Evolutionary conservation across 2,329 filamentous ascomycete species (phyloP), one percentile per base, ranked within the genome.

Genomic region (Huntiella bhutanensis): DNA sequence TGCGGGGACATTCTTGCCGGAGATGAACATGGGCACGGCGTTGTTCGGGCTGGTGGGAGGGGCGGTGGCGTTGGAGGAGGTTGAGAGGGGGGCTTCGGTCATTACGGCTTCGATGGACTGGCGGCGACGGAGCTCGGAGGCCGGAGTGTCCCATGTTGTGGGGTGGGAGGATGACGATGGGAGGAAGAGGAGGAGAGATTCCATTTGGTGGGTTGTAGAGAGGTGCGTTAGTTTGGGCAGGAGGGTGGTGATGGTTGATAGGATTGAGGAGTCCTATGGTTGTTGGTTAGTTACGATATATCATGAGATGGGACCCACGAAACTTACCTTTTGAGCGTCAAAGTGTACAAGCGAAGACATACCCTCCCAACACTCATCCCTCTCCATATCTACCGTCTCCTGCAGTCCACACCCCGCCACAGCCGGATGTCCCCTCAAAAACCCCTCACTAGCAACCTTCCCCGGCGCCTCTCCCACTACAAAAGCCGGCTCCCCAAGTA

Each of bases 141-240:
- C 54, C 50, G 60, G 55, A 34, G 60, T 58, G 37, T 64, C 59
- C 66, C 68, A 70, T 49, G 57, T 53, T 51, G 54, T 56, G 42
- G 60, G 46, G 46, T 59, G 56, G 13, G 62, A 62, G 50, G 57
- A 59, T n/a, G 59, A 60, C 47, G 66, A 59, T 45, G 72, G 70
- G 15, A 80, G 59, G 47, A 77, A 58, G 11, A 81, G 55, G 35
- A 77, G 55, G 8, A 70, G 68, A 17, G 71, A 71, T 51, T 79
- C 71, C 54, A 76, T 63, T 41, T 70, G 65, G 51, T 67, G 67
- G 13, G 61, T 56, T 36, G 64, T 57, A 45, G 70, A 67, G 33
- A 70, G 62, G 39, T 61, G 57, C 28, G 59, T 54, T 36, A 76
- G 61, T 32, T 65, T 60, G 6, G 62, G 55, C 47, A 76, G 55